phyloP scores from a whole-genome alignment of 768 basidiomycete genomes.

The Boletus huronensis region DNA sequence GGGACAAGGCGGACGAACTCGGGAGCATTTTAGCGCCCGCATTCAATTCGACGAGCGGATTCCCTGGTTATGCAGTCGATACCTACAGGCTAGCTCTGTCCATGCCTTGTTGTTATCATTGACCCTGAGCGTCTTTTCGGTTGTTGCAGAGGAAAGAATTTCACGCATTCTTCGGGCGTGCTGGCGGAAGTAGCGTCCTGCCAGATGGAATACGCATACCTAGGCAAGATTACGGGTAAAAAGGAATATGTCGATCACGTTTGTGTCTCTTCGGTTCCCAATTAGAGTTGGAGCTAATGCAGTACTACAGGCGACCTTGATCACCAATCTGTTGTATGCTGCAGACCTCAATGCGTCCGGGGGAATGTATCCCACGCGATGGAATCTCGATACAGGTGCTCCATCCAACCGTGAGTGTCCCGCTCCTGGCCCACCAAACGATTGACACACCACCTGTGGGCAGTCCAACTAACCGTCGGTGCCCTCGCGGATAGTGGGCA shows the following conservation, averaged over 20 bases:
- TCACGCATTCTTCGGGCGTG: slow-evolving; percentile 29
- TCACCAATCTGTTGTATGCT: slow-evolving; percentile 45
- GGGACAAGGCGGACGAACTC: slow-evolving; percentile 73
- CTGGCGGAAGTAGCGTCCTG: slow-evolving; percentile 77
- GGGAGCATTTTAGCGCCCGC: slow-evolving; percentile 63
- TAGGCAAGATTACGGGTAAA: slow-evolving; percentile 75
- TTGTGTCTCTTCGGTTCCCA: slow-evolving; percentile 16
- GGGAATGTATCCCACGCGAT: slow-evolving; percentile 62
- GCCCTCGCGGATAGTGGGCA: slow-evolving; percentile 68
- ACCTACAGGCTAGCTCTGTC: slow-evolving; percentile 45
- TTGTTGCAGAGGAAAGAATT: not conserved
- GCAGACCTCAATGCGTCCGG: slow-evolving; percentile 44
- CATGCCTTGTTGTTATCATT: not conserved
- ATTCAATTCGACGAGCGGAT: slow-evolving; percentile 65
- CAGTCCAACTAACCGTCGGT: slow-evolving; percentile 52
- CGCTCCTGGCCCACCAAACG: not conserved
- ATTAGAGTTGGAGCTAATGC: not conserved
- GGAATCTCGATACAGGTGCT: slow-evolving; percentile 47
- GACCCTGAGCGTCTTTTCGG: not conserved
- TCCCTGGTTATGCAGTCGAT: slow-evolving; percentile 71
- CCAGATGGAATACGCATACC: slow-evolving; percentile 82
- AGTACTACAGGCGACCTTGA: slow-evolving; percentile 41
- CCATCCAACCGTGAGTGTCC: slow-evolving; percentile 45
- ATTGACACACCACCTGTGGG: not conserved
- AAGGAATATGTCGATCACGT: slow-evolving; percentile 58